Base-by-base conservation (phyloP, 2,329 filamentous ascomycete genomes). In the Monosporascus ibericus region DNA sequence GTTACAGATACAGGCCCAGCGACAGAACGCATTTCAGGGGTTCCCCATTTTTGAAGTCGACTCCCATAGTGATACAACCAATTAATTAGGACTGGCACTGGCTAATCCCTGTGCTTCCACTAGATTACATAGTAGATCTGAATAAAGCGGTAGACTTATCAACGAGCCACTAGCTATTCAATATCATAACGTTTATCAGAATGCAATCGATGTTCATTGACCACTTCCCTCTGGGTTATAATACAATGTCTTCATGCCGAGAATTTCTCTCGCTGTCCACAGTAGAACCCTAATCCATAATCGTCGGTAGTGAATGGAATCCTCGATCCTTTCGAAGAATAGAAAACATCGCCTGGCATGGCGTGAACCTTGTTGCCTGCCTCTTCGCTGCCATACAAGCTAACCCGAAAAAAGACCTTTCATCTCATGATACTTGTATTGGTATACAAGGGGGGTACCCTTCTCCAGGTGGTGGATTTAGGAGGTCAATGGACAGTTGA, bases 341-440 rank as follows among this genome's bases (percentile, higher is more conserved):
- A 84, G 60, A 88, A 86, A 47, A 86, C 81, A 66, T 88, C 85
- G 0, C 85, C 85, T 7, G 78, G 74, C 34, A 70, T 74, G 8
- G 81, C 85, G 49, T 77, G 75, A 24, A 84, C 81, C 58, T 76
- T 78, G 58, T 76, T 71, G 38, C 84, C 85, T 2, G 80, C 80
- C 65, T 79, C 79, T 58, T 87, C 85, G 30, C 73, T 74, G 61
- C 88, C 86, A 55, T 82, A 78, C 63, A 84, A 86, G 58, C 80
- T 75, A 15, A 85, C 85, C 60, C 87, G 84, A 9, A 88, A 69
- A 57, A 88, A 84, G 64, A 88, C 85, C 73, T 88, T 88, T 88
- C 80, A 86, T 27, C 7, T 27, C 22, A 24, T 24, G 22, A 24
- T 5, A 88, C 40, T 75, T 82, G 69, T 88, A 88, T 34, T 77